These are phyloP conservation scores for Cladophialophora carrionii DNA, from an alignment of 2,329 filamentous ascomycete genomes.

Conservation along the genomic window DNA sequence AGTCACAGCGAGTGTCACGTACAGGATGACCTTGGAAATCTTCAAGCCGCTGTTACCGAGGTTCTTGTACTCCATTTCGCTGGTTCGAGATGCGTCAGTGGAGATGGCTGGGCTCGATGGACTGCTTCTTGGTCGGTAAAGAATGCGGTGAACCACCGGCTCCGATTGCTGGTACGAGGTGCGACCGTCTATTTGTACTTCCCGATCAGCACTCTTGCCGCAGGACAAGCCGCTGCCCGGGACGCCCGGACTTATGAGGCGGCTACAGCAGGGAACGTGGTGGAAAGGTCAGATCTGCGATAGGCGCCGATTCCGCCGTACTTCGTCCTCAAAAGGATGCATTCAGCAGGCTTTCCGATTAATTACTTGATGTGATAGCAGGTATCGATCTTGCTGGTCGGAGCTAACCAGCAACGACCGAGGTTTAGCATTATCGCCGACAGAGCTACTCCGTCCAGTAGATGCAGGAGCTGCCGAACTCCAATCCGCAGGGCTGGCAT, in stretches of 20 bases:
- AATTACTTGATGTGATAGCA: neutral
- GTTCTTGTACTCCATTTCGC: slow-evolving; percentile 53
- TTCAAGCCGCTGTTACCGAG: slow-evolving; percentile 38
- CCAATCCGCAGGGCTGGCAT: too few relatives aligned
- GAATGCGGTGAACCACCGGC: neutral
- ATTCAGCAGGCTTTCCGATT: too few relatives aligned
- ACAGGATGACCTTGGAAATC: slow-evolving; percentile 38
- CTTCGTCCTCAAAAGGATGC: neutral
- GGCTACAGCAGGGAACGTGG: neutral
- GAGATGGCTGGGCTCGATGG: neutral
- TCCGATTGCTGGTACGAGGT: neutral
- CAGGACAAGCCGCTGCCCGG: neutral
- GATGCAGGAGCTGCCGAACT: too few relatives aligned
- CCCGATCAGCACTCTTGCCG: neutral
- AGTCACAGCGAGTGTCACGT: neutral
- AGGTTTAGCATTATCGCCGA: neutral
- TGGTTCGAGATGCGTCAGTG: neutral
- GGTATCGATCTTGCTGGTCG: neutral
- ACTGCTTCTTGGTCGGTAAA: neutral
- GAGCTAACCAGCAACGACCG: neutral
- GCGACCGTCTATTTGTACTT: neutral
- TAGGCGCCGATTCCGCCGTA: neutral
- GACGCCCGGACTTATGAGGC: neutral
- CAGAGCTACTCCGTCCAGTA: too few relatives aligned
- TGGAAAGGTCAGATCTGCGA: neutral